A percentile compares a stretch with the other conserved stretches of the same genome.
Conservation (phyloP, 106 monocot genomes). For the Dendrobium nobile region DNA sequence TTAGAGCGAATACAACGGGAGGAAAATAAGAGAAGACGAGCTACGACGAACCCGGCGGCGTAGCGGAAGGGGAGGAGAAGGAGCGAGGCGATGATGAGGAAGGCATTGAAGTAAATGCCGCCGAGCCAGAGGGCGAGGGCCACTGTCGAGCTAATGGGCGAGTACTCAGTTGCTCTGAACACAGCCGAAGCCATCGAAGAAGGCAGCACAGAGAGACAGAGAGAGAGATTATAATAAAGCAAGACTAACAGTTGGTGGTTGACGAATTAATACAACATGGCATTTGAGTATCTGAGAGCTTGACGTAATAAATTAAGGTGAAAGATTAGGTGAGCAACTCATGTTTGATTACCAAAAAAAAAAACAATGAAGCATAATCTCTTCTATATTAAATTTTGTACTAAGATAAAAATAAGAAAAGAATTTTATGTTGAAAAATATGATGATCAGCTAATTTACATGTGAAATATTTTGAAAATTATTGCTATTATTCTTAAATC, state of each 20-base stretch:
- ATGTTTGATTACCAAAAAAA: too few relatives aligned
- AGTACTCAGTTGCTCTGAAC: neutral
- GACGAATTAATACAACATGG: neutral
- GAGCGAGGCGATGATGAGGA: neutral
- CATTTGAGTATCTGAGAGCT: neutral
- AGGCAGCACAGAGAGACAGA: neutral
- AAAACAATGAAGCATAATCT: too few relatives aligned
- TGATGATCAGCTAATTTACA: too few relatives aligned
- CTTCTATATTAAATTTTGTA: too few relatives aligned
- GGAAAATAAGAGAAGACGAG: neutral
- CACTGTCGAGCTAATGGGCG: neutral
- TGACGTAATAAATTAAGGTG: neutral
- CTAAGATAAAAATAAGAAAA: too few relatives aligned
- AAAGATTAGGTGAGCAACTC: too few relatives aligned
- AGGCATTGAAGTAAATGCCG: neutral
- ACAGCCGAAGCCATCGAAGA: neutral
- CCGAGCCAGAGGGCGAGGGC: neutral
- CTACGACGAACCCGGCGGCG: slow-evolving; percentile 17
- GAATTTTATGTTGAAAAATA: too few relatives aligned
- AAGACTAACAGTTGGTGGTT: neutral
- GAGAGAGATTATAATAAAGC: too few relatives aligned
- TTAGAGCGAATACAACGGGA: neutral
- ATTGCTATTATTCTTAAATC: too few relatives aligned
- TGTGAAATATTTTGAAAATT: too few relatives aligned
- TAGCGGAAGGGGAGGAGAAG: slow-evolving; percentile 38